These are phyloP conservation scores for Ophiobolus disseminans DNA, from an alignment of 2,329 filamentous ascomycete genomes.

Conservation along the genomic window DNA sequence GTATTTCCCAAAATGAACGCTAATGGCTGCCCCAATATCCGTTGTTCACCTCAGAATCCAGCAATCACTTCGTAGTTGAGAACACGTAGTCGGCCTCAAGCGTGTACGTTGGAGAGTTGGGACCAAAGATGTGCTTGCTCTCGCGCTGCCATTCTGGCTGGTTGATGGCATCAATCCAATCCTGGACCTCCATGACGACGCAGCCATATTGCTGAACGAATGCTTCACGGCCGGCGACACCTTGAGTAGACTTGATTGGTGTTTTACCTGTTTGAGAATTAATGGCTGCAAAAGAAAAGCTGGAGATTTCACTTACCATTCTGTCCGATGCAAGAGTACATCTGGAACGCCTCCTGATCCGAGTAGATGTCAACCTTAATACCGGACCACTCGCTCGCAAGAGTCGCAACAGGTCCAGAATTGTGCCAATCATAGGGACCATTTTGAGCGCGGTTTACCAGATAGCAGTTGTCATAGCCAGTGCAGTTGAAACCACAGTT, in stretches of 20 bases:
- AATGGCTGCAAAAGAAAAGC: background rate
- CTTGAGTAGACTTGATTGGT: slow-evolving; percentile 74
- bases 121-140: slow-evolving; percentile 58
- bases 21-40: too few relatives aligned
- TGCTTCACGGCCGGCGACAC: slow-evolving; percentile 66
- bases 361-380: slow-evolving; percentile 82
- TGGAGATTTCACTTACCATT: slow-evolving; percentile 60
- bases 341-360: slow-evolving; percentile 86
- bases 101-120: slow-evolving; percentile 52
- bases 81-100: slow-evolving; percentile 56
- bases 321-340: slow-evolving; percentile 82
- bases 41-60: too few relatives aligned
- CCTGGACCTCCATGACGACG: slow-evolving; percentile 88
- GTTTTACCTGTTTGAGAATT: slow-evolving; percentile 53
- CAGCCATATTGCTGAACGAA: slow-evolving; percentile 80
- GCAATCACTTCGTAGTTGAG: slow-evolving; percentile 35
- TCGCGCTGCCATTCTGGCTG: slow-evolving; percentile 83
- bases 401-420: slow-evolving; percentile 65
- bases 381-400: slow-evolving; percentile 78
- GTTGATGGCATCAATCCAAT: slow-evolving; percentile 94
- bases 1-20: background rate
- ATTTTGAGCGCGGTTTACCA: slow-evolving; percentile 67
- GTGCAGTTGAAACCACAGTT: slow-evolving; percentile 85
- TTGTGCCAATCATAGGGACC: slow-evolving; percentile 70
- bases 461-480: slow-evolving; percentile 82